Evolutionary conservation across 2,329 filamentous ascomycete genomes (phyloP), one percentile per base, ranked within the genome.

Genomic region (Diaporthe citriasiana): DNA sequence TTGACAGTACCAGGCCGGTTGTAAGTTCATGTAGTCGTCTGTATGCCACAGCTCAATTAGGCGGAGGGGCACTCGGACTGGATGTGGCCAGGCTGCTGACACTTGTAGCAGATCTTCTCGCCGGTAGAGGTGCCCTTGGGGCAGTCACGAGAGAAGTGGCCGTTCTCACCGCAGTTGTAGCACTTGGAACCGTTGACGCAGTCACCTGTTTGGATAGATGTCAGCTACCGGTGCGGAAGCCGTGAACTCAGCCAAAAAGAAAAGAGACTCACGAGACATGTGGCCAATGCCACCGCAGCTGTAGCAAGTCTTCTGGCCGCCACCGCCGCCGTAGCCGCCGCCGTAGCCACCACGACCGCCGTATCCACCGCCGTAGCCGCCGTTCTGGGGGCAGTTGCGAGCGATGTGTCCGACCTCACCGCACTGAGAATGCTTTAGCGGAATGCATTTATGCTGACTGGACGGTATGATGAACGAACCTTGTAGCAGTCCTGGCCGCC

Each of bases 41-140:
- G 72, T 73, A 65, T 66, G 73, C 73, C 73, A 25, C 70, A 65
- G 63, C 70, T 70, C 68, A 72, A 79, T 85, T 88, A 89, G 84
- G 93, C 94, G 89, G 93, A 95, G 82, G 96, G 94, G 93, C 97
- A 99, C 81, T 94, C 91, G 80, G 94, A 92, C 91, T 98, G 96
- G 83, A 98, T 93, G 87, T 98, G 96, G 80, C 96, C 95, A 79
- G 89, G 83, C 85, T 92, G 90, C 86, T 92, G 90, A 89, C 91
- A 98, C 90, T 97, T 97, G 91, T 99, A 99, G 93, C 97, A 99
- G 83, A 98, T 95, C 84, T 97, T 96, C 90, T 98, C 96, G 82
- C 92, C 91, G 78, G 91, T 90, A 79, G 92, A 91, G 75, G 94
- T 94, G 87, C 98, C 96, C 83, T 96, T 95, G 80, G 95, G 93